A percentile compares a stretch with the other conserved stretches of the same genome.
phyloP scores from a whole-genome alignment of 495 filamentous ascomycete species.

The Sporormia fimetaria region DNA sequence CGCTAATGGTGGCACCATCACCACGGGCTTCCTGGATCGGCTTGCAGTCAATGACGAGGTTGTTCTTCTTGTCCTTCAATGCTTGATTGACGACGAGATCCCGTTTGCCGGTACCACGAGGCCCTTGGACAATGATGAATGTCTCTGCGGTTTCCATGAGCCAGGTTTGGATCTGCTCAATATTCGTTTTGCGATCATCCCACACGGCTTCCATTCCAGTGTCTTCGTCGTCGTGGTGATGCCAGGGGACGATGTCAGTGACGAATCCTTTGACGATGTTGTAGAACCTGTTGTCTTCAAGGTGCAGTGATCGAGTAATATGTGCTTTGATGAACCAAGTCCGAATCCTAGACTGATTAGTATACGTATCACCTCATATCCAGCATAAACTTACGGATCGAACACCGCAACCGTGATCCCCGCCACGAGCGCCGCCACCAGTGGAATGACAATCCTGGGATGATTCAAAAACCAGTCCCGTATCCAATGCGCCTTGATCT shows the following conservation, averaged over 20 bases:
- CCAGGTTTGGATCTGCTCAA: constrained; percentile 74
- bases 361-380: constrained; percentile 30
- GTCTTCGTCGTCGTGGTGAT: constrained; percentile 45
- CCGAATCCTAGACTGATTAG: constrained; percentile 36
- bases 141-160: constrained; percentile 77
- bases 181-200: constrained; percentile 72
- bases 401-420: constrained; percentile 84
- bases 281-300: constrained; percentile 57
- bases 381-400: constrained; percentile 48
- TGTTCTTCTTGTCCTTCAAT: constrained; percentile 62
- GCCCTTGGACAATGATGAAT: constrained; percentile 89
- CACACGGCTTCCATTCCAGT: constrained; percentile 70
- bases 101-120: constrained; percentile 79
- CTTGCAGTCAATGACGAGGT: constrained; percentile 89
- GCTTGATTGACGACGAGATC: constrained; percentile 80
- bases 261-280: constrained; percentile 74
- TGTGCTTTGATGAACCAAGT: constrained; percentile 86
- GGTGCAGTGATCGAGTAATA: constrained; percentile 62
- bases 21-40: constrained; percentile 84
- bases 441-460: constrained; percentile 76
- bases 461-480: constrained; percentile 85
- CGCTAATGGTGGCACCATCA: constrained; percentile 74
- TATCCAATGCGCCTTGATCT: constrained; percentile 61
- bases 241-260: constrained; percentile 54
- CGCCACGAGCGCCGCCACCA: constrained; percentile 65